phyloP scores from a whole-genome alignment of 306 rosid species.

The Inga oerstediana region DNA sequence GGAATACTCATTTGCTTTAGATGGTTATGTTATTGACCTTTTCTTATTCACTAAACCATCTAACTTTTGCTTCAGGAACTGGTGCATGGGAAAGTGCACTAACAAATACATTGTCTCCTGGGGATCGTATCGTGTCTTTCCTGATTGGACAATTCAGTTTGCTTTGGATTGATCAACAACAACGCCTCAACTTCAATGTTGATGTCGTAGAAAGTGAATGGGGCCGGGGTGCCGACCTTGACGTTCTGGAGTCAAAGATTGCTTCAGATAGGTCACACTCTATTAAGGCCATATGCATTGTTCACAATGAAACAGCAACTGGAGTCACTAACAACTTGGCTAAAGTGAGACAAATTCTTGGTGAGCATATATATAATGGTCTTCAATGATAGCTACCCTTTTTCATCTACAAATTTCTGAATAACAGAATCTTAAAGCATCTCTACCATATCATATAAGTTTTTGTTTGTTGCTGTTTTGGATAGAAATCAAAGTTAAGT shows the following conservation, averaged over 20 bases:
- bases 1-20: constrained; percentile 1
- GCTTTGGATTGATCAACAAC: constrained; percentile 99
- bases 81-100: constrained; percentile 99
- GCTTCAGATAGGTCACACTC: constrained; percentile 76
- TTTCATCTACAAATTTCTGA: background rate
- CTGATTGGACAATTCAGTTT: constrained; percentile 97
- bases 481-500: background rate
- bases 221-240: constrained; percentile 96
- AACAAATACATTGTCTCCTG: constrained; percentile 95
- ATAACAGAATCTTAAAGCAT: background rate
- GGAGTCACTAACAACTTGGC: constrained; percentile 92
- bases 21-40: background rate
- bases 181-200: constrained; percentile 90
- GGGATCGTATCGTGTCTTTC: constrained; percentile 87
- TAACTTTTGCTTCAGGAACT: constrained; percentile 65
- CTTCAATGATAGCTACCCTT: background rate
- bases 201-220: constrained; percentile 97
- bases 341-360: constrained; percentile 76
- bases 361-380: constrained; percentile 50
- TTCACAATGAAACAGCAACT: constrained; percentile 97
- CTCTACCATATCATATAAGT: background rate
- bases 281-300: constrained; percentile 95
- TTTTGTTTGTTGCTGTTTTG: background rate
- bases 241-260: constrained; percentile 79
- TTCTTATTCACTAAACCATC: constrained; percentile 24